Conservation (phyloP, 2,329 filamentous ascomycete genomes). For the Aspergillus ruber region DNA sequence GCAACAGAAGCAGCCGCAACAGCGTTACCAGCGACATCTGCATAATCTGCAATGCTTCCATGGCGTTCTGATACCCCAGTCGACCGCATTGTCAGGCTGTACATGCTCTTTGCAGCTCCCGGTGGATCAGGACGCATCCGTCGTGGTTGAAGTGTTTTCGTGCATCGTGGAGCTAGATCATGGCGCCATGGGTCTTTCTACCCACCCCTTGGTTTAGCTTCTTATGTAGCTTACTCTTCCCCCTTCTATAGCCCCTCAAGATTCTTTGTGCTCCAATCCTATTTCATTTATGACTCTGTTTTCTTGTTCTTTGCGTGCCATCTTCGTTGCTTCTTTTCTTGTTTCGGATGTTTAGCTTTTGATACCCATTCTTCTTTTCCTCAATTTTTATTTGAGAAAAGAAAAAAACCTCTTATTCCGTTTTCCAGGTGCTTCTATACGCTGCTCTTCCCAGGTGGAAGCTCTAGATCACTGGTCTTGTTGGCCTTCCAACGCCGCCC, state of each 20-base stretch:
- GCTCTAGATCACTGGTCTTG: no score
- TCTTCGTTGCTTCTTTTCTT: conserved; percentile 5
- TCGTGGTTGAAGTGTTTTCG: conserved; percentile 18
- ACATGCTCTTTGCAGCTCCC: background rate
- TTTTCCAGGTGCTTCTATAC: background rate
- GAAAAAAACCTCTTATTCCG: no score
- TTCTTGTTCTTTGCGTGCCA: conserved; percentile 1
- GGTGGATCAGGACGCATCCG: conserved; percentile 18
- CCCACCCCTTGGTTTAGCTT: conserved; percentile 10
- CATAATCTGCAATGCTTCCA: background rate
- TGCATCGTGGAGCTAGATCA: conserved; percentile 15
- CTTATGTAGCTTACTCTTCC: conserved; percentile 19
- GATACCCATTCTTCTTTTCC: conserved; percentile 1
- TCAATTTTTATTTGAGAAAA: background rate
- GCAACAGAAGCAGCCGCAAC: background rate
- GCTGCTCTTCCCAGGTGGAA: no score
- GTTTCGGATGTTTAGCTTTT: conserved; percentile 2
- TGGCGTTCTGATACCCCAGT: background rate
- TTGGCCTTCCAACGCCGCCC: background rate
- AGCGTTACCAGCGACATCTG: background rate
- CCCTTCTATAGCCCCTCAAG: conserved; percentile 1
- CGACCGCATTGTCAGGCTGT: background rate
- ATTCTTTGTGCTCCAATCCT: conserved; percentile 4
- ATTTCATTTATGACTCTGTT: conserved; percentile 5
- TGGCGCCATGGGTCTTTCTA: conserved; percentile 5